A percentile compares a stretch with the other conserved stretches of the same genome.
phyloP scores from a whole-genome alignment of 805 yeast species.

The Saturnispora besseyi region DNA sequence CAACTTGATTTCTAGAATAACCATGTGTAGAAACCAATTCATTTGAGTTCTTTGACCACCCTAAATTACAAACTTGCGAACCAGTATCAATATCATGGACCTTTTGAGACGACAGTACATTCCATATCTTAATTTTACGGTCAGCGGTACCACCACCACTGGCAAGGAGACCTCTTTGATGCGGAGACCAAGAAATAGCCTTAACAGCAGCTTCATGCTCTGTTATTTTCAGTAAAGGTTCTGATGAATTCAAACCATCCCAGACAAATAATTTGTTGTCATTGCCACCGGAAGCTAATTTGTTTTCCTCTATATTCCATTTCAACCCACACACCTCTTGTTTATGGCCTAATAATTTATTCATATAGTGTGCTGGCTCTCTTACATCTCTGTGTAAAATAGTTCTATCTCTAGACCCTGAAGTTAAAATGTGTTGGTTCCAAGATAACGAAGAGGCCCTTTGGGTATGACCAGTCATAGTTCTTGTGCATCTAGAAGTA shows the following conservation, averaged over 20 bases:
- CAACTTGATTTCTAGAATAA: constrained; percentile 79
- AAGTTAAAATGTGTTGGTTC: constrained; percentile 82
- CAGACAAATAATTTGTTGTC: constrained; percentile 82
- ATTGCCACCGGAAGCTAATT: constrained; percentile 91
- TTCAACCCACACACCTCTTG: constrained; percentile 95
- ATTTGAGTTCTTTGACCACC: constrained; percentile 87
- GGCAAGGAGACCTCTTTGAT: constrained; percentile 86
- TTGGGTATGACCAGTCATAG: constrained; percentile 84
- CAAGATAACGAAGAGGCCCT: constrained; percentile 86
- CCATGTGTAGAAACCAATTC: constrained; percentile 96
- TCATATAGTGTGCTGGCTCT: constrained; percentile 70
- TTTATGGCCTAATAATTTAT: constrained; percentile 59
- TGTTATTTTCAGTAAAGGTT: constrained; percentile 62
- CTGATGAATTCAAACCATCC: constrained; percentile 58
- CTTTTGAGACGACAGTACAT: constrained; percentile 67
- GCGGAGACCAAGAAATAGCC: constrained; percentile 97
- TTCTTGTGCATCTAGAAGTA: constrained; percentile 70
- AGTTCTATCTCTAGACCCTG: constrained; percentile 80
- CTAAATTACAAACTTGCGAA: constrained; percentile 88
- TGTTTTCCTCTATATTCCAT: constrained; percentile 89
- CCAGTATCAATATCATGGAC: constrained; percentile 86
- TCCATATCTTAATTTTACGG: constrained; percentile 85
- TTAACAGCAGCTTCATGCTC: constrained; percentile 95
- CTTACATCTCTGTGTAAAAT: constrained; percentile 90
- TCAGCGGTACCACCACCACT: constrained; percentile 98